Evolutionary conservation across 1,284 basidiomycete species (phyloP).

Genomic region (Afroboletus lepidellus): DNA sequence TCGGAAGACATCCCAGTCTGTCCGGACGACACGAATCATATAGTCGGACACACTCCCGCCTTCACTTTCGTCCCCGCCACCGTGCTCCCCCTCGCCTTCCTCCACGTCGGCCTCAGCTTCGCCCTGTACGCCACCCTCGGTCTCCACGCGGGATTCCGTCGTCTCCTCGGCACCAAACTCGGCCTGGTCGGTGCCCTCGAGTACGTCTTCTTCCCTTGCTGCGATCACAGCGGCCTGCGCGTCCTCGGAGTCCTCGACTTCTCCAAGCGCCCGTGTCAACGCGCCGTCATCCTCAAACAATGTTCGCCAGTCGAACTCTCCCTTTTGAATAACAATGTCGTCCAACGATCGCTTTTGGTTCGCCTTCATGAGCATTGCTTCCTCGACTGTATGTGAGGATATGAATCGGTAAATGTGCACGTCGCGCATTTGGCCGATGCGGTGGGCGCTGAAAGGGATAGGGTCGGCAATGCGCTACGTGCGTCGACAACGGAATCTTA

Average conservation of each 20-base stretch:
- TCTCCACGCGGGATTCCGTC: slow-evolving; percentile 20
- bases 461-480: slow-evolving; percentile 4
- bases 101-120: slow-evolving; percentile 22
- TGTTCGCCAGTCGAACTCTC: slow-evolving; percentile 93
- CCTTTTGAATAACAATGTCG: slow-evolving; percentile 90
- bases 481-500: slow-evolving; percentile 34
- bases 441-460: slow-evolving; percentile 71
- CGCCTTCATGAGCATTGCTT: slow-evolving; percentile 94
- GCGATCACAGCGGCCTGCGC: slow-evolving; percentile 79
- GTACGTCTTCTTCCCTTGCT: slow-evolving; percentile 64
- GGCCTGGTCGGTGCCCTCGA: slow-evolving; percentile 74
- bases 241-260: slow-evolving; percentile 89
- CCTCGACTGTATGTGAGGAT: slow-evolving; percentile 90
- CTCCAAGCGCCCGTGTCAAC: slow-evolving; percentile 69
- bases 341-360: slow-evolving; percentile 94
- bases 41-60: slow-evolving; percentile 80
- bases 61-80: slow-evolving; percentile 42
- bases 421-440: slow-evolving; percentile 95
- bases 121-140: slow-evolving; percentile 15
- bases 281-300: slow-evolving; percentile 64
- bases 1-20: slow-evolving; percentile 76
- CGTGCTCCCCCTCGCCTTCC: slow-evolving; percentile 38
- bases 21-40: slow-evolving; percentile 77
- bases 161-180: slow-evolving; percentile 58
- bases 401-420: slow-evolving; percentile 98